Evolutionary conservation across 2,329 filamentous ascomycete species (phyloP), one percentile per base, ranked within the genome.

Genomic region (Diaporthe ampelina): DNA sequence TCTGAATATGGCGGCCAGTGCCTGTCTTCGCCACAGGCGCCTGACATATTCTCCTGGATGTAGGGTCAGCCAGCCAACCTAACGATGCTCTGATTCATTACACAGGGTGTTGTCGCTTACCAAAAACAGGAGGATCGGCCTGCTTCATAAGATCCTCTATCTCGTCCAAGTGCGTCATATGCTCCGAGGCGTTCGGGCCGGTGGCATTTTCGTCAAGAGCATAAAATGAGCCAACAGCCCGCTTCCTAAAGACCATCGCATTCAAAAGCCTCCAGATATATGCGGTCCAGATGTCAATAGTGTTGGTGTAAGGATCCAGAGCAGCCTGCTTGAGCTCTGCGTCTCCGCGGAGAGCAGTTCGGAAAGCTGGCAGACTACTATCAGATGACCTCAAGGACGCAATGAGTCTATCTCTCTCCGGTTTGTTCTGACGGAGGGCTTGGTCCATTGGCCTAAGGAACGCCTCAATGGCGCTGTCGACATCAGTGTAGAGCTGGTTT

Each of bases 171-270:
- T 37, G 24, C 13, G 8, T 21, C 3, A 67, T 50, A 17, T 67
- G 35, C 24, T 67, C 24, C 21, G 45, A 5, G 3, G 61, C 11
- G 3, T 24, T 52, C 7, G 37, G 19, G 21, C 29, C 19, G 10
- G 6, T 4, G 19, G 3, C n/a, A 1, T 2, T 13, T 13, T 6
- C 1, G 37, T 3, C 7, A 24, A 6, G 5, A 6, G 5, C 6
- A 21, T 67, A 67, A 26, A 67, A 67, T 1, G 32, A 8, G 4
- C 6, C 0, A 4, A 11, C 7, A 11, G 11, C 45, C 0, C 7
- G 1, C 0, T 67, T 8, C 13, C 11, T 24, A 29, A 67, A 67
- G 4, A 67, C 21, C 1, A 1, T 3, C 15, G 9, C 6, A 0
- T 26, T 1, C n/a, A 67, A 32, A 4, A 37, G 6, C 1, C 63